phyloP scores from a whole-genome alignment of 2,329 filamentous ascomycete genomes.

The Orbilia javanica region DNA sequence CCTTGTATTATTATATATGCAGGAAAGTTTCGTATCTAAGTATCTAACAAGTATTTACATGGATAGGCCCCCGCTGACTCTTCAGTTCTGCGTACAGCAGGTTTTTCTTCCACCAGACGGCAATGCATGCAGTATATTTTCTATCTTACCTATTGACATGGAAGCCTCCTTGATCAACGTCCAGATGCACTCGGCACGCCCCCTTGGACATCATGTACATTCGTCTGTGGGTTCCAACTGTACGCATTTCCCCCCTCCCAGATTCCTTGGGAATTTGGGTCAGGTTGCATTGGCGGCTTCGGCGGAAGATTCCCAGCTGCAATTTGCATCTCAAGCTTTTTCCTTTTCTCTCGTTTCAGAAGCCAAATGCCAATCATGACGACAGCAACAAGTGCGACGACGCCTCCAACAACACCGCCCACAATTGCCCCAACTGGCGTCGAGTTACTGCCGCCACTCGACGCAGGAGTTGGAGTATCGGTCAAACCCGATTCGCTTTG shows the following conservation, averaged over 20 bases:
- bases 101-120: too few relatives aligned
- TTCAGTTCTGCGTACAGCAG: not conserved
- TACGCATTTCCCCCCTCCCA: conserved; percentile 35
- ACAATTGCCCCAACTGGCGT: conserved; percentile 16
- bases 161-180: conserved; percentile 1
- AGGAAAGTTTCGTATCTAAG: conserved; percentile 1
- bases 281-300: conserved; percentile 1
- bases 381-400: conserved; percentile 18
- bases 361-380: conserved; percentile 20
- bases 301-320: not conserved
- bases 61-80: not conserved
- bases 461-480: conserved; percentile 3
- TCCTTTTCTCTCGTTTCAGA: conserved; percentile 35
- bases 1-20: not conserved
- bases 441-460: not conserved
- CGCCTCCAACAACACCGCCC: conserved; percentile 22
- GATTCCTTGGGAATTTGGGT: conserved; percentile 28
- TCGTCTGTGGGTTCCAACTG: conserved; percentile 45
- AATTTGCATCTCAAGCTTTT: conserved; percentile 33
- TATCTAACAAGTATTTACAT: too few relatives aligned
- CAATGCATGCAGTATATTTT: not conserved
- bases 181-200: conserved; percentile 1
- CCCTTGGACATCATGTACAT: conserved; percentile 28
- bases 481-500: not conserved
- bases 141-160: conserved; percentile 16